Base-by-base conservation (phyloP, 306 rosid species). In the Herpetospermum pedunculosum region DNA sequence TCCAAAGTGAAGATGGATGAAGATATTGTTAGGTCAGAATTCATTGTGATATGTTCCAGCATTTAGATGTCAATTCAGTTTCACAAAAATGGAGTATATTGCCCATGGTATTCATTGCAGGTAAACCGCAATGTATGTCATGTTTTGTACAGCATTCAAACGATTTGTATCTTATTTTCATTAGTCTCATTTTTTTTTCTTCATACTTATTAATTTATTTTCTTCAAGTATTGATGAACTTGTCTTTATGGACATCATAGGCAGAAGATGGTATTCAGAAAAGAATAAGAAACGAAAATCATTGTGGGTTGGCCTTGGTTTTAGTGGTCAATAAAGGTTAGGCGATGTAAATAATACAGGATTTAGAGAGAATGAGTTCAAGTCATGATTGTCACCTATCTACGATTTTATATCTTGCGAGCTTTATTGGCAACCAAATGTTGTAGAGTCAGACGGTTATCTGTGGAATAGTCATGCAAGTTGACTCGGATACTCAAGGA, bases 71-170 rank as follows among this genome's bases (percentile, higher is more conserved):
- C 41, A 55, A 40, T 30, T 74, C 25, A 57, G 75, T 29, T 47
- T 44, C 65, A 32, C 67, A 18, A 38, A 54, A 10, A 32, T 52
- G 77, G 65, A 40, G 62, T 53, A 54, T 55, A 38, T 40, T 58
- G 34, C 32, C 9, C 13, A 38, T 75, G 68, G 40, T 28, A 26
- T 75, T 75, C 70, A 40, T 75, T 41, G 69, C 54, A 3, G 28
- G 23, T 57, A 40, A 19, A 43, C 23, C 21, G 54, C 52, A 58
- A 40, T 54, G 53, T 41, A 35, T 30, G 23, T 15, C 53, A 37
- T 57, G 54, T 59, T 54, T 58, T 75, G 77, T 75, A 75, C 58
- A 75, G 77, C 48, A 57, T 75, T 57, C 43, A 5, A 26, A 57
- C 65, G 14, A 43, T 75, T 64, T 57, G 70, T 29, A 75, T 54